Percentiles rank a stretch among this genome's conserved stretches.
Evolutionary conservation across 495 filamentous ascomycete species (phyloP).

Genomic region (Hyaloscypha finlandica): DNA sequence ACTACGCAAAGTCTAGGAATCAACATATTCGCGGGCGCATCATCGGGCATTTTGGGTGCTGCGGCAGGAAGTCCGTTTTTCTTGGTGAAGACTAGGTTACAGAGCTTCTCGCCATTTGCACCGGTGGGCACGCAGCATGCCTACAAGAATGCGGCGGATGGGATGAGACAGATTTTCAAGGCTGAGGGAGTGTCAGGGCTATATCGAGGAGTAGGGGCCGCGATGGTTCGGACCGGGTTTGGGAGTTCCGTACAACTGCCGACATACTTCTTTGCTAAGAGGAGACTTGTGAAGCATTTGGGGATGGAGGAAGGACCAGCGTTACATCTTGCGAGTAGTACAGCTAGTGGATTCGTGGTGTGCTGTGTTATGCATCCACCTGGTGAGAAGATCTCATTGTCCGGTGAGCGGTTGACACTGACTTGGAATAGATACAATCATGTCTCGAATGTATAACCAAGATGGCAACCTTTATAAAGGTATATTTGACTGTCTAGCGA

Average conservation of each 20-base stretch:
- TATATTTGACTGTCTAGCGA: slow-evolving; percentile 86
- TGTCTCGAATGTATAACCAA: slow-evolving; percentile 99
- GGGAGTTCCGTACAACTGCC: slow-evolving; percentile 94
- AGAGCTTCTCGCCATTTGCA: slow-evolving; percentile 91
- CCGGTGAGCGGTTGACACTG: background rate
- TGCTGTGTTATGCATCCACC: slow-evolving; percentile 98
- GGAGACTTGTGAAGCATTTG: slow-evolving; percentile 73
- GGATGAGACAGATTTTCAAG: slow-evolving; percentile 73
- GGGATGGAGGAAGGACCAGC: slow-evolving; percentile 91
- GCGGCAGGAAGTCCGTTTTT: slow-evolving; percentile 94
- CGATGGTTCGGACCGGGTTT: slow-evolving; percentile 97
- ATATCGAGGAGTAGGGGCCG: slow-evolving; percentile 87
- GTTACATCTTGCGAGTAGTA: slow-evolving; percentile 84
- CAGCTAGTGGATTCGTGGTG: slow-evolving; percentile 92
- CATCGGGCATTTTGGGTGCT: slow-evolving; percentile 86
- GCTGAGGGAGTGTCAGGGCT: slow-evolving; percentile 78
- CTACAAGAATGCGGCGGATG: slow-evolving; percentile 85
- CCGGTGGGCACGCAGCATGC: slow-evolving; percentile 95
- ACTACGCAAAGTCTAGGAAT: slow-evolving; percentile 77
- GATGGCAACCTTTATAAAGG: slow-evolving; percentile 93
- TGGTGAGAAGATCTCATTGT: slow-evolving; percentile 50
- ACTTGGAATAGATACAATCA: slow-evolving; percentile 77
- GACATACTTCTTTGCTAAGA: slow-evolving; percentile 98
- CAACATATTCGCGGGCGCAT: slow-evolving; percentile 90
- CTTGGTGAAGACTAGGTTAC: slow-evolving; percentile 95